Evolutionary conservation across 169 alveolate genomes (phyloP).

Genomic region (Theileria equi): DNA sequence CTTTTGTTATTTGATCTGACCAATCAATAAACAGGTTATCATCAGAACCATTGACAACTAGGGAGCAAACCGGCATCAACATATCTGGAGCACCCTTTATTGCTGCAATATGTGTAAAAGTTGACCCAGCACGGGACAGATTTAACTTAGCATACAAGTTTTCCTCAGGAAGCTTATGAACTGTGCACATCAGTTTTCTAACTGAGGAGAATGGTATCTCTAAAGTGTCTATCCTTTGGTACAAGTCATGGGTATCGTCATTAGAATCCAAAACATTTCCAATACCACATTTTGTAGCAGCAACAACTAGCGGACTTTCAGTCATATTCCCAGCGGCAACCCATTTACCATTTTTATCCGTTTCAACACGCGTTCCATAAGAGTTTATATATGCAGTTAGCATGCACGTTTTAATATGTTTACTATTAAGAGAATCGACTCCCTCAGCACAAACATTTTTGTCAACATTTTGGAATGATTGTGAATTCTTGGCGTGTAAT

Average conservation of each 20-base stretch:
- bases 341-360: slow-evolving; percentile 49
- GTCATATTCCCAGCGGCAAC: slow-evolving; percentile 85
- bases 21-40: slow-evolving; percentile 17
- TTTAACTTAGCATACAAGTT: slow-evolving; percentile 65
- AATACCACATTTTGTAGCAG: slow-evolving; percentile 85
- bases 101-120: slow-evolving; percentile 82
- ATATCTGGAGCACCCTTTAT: slow-evolving; percentile 90
- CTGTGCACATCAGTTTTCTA: slow-evolving; percentile 86
- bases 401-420: slow-evolving; percentile 73
- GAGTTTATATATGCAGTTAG: slow-evolving; percentile 83
- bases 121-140: slow-evolving; percentile 1
- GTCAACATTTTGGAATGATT: slow-evolving; percentile 1
- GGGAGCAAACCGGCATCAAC: slow-evolving; percentile 31
- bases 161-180: slow-evolving; percentile 70
- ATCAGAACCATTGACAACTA: neutral
- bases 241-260: slow-evolving; percentile 22
- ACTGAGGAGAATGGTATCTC: slow-evolving; percentile 88
- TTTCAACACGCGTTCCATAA: slow-evolving; percentile 73
- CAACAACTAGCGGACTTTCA: slow-evolving; percentile 87
- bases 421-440: slow-evolving; percentile 27
- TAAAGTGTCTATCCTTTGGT: slow-evolving; percentile 58
- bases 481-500: neutral
- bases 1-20: neutral
- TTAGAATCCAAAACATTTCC: slow-evolving; percentile 43
- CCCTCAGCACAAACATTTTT: slow-evolving; percentile 9